Conservation (phyloP, 208 protist species). For the Polymyxa betae region DNA sequence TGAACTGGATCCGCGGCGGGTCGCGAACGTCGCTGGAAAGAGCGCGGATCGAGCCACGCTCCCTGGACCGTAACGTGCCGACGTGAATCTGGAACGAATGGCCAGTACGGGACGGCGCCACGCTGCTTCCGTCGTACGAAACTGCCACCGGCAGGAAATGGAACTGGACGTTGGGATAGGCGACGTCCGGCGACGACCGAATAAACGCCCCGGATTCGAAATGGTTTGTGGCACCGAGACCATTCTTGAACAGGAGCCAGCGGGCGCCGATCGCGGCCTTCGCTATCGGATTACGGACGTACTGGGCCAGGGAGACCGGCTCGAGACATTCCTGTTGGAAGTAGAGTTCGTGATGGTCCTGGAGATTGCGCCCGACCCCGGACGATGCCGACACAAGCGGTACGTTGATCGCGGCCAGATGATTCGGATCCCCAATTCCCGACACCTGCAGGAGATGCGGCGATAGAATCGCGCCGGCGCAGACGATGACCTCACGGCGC, state of each 20-base stretch:
- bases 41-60: constrained; percentile 53
- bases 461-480: constrained; percentile 57
- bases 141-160: constrained; percentile 66
- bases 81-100: constrained; percentile 59
- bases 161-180: constrained; percentile 65
- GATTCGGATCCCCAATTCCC: constrained; percentile 51
- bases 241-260: constrained; percentile 46
- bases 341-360: constrained; percentile 65
- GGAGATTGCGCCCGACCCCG: constrained; percentile 60
- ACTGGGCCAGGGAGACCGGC: constrained; percentile 59
- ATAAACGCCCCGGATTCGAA: constrained; percentile 62
- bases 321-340: constrained; percentile 63
- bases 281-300: not conserved
- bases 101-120: constrained; percentile 21
- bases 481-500: constrained; percentile 49
- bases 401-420: constrained; percentile 50
- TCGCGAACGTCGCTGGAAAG: not conserved
- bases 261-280: constrained; percentile 50
- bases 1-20: constrained; percentile 53
- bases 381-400: constrained; percentile 30
- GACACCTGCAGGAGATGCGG: constrained; percentile 62
- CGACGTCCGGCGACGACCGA: constrained; percentile 33
- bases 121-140: constrained; percentile 62
- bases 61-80: constrained; percentile 51
- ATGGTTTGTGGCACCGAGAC: constrained; percentile 65